Evolutionary conservation across 768 basidiomycete genomes (phyloP).

Genomic region (Pisolithus orientalis): DNA sequence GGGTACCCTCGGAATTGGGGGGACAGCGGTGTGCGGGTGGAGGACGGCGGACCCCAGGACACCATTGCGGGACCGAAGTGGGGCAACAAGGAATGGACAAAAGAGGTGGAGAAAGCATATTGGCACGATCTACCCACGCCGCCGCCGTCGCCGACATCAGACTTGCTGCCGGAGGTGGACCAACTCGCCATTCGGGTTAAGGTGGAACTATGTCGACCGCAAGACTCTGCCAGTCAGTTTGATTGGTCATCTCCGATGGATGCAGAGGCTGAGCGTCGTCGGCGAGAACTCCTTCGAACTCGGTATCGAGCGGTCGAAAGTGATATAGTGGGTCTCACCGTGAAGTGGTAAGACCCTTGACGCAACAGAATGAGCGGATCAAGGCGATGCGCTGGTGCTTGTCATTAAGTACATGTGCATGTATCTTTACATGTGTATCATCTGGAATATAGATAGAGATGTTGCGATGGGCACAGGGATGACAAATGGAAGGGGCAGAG

Average conservation of each 20-base stretch:
- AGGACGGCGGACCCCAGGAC: constrained; percentile 19
- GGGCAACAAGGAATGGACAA: constrained; percentile 81
- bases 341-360: constrained; percentile 52
- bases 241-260: constrained; percentile 36
- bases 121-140: constrained; percentile 55
- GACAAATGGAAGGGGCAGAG: constrained; percentile 6
- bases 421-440: constrained; percentile 7
- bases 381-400: too few relatives aligned
- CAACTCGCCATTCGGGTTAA: constrained; percentile 33
- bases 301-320: constrained; percentile 81
- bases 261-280: constrained; percentile 35
- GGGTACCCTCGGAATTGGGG: constrained; percentile 62
- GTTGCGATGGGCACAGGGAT: neutral
- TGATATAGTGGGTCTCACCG: constrained; percentile 71
- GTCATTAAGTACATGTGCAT: too few relatives aligned
- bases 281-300: constrained; percentile 60
- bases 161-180: constrained; percentile 14
- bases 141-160: constrained; percentile 33
- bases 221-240: constrained; percentile 24
- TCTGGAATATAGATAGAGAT: neutral
- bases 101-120: constrained; percentile 75
- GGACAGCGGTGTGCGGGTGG: constrained; percentile 39
- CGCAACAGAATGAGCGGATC: too few relatives aligned
- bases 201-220: constrained; percentile 34
- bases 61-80: constrained; percentile 49